Percentiles rank a stretch among this genome's conserved stretches.
Evolutionary conservation across 202 grass and related monocot genomes (phyloP).

Genomic region (Brachypodium distachyon): DNA sequence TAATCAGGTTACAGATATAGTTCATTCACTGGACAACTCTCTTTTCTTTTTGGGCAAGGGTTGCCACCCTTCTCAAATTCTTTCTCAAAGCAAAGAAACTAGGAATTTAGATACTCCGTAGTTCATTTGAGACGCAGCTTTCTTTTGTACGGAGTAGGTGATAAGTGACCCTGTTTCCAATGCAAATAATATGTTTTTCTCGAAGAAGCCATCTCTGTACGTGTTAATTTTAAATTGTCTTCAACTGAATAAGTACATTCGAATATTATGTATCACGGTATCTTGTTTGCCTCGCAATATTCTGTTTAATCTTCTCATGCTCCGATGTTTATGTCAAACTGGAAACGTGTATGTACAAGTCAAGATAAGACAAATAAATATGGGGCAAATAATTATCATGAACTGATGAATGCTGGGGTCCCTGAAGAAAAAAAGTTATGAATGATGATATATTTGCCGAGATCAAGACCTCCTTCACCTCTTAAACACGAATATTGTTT

Average conservation of each 20-base stretch:
- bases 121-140: background rate
- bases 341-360: no score
- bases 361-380: no score
- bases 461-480: no score
- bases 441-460: no score
- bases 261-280: background rate
- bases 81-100: conserved; percentile 17
- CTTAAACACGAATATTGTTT: no score
- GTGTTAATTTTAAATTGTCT: background rate
- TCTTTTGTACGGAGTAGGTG: background rate
- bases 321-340: no score
- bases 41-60: background rate
- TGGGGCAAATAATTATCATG: no score
- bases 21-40: background rate
- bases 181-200: background rate
- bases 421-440: no score
- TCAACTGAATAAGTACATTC: background rate
- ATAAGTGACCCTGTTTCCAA: background rate
- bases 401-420: no score
- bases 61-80: background rate
- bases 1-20: background rate
- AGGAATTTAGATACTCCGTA: conserved; percentile 10
- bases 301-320: no score
- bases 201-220: background rate
- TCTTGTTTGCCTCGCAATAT: background rate